These are phyloP conservation scores for Myriosclerotinia scirpicola DNA, from an alignment of 2,329 filamentous ascomycete species.

Conservation along the genomic window DNA sequence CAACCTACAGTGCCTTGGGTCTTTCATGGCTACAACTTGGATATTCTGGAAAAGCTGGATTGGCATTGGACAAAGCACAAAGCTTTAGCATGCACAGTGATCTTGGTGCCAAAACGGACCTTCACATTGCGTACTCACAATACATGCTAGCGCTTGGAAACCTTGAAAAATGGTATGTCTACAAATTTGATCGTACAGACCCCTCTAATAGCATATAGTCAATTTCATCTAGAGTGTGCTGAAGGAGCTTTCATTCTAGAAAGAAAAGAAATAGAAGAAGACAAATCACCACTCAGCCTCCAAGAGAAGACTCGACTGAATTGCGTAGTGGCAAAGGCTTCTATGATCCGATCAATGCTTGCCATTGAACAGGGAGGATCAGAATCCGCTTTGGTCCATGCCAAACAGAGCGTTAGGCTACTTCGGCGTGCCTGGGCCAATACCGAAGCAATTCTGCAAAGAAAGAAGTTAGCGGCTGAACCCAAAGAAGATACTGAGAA, in stretches of 20 bases:
- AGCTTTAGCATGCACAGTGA: conserved; percentile 46
- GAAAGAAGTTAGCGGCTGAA: conserved; percentile 12
- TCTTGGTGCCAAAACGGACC: conserved; percentile 50
- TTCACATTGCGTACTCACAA: conserved; percentile 72
- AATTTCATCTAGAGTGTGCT: conserved; percentile 37
- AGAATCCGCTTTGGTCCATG: conserved; percentile 57
- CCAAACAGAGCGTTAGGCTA: conserved; percentile 56
- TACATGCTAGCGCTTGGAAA: conserved; percentile 69
- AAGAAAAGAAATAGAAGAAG: conserved; percentile 27
- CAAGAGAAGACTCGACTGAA: conserved; percentile 35
- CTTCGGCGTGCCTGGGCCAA: conserved; percentile 44
- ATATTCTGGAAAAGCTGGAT: conserved; percentile 57
- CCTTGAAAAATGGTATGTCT: conserved; percentile 56
- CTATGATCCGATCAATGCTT: conserved; percentile 40
- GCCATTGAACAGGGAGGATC: conserved; percentile 50
- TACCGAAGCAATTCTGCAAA: conserved; percentile 37
- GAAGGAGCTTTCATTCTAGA: conserved; percentile 35
- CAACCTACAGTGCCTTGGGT: conserved; percentile 46
- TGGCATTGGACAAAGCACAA: conserved; percentile 59
- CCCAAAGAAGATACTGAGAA: conserved; percentile 32
- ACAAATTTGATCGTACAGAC: conserved; percentile 29
- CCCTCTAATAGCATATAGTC: conserved; percentile 33
- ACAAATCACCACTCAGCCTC: conserved; percentile 26
- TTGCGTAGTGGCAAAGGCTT: conserved; percentile 42
- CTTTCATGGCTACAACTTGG: conserved; percentile 59